Conservation (phyloP, 331 rosid genomes). For the Ulmus americana region DNA sequence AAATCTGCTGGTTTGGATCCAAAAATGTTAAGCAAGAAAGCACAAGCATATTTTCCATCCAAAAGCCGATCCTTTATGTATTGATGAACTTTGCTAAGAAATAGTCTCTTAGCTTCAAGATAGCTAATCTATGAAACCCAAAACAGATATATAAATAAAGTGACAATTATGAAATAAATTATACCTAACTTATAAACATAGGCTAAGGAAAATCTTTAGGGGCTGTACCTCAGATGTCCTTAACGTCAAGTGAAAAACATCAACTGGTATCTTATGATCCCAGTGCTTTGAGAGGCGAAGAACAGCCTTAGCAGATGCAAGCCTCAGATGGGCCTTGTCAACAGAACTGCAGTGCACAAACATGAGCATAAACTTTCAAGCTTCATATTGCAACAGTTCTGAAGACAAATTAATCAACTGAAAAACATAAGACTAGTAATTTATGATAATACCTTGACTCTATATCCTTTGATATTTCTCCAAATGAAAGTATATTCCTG, state of each 20-base stretch:
- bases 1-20: conserved; percentile 54
- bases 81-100: conserved; percentile 75
- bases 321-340: conserved; percentile 84
- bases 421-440: conserved; percentile 8
- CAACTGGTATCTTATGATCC: conserved; percentile 85
- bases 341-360: conserved; percentile 60
- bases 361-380: conserved; percentile 26
- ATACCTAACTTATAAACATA: conserved; percentile 16
- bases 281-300: conserved; percentile 79
- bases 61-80: conserved; percentile 80
- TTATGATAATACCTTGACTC: conserved; percentile 60
- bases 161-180: conserved; percentile 7
- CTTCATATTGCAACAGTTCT: conserved; percentile 16
- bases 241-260: conserved; percentile 71
- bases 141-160: conserved; percentile 24
- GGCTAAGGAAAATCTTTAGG: conserved; percentile 15
- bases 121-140: conserved; percentile 56
- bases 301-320: conserved; percentile 91
- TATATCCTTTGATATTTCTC: conserved; percentile 80
- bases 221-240: conserved; percentile 68
- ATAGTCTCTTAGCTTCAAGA: conserved; percentile 66
- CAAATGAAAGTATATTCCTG: conserved; percentile 60
- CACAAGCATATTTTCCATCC: conserved; percentile 90
- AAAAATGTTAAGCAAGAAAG: conserved; percentile 55
- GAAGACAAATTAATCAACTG: conserved; percentile 3